phyloP scores from a whole-genome alignment of 495 filamentous ascomycete genomes.

The Talaromyces ruber region DNA sequence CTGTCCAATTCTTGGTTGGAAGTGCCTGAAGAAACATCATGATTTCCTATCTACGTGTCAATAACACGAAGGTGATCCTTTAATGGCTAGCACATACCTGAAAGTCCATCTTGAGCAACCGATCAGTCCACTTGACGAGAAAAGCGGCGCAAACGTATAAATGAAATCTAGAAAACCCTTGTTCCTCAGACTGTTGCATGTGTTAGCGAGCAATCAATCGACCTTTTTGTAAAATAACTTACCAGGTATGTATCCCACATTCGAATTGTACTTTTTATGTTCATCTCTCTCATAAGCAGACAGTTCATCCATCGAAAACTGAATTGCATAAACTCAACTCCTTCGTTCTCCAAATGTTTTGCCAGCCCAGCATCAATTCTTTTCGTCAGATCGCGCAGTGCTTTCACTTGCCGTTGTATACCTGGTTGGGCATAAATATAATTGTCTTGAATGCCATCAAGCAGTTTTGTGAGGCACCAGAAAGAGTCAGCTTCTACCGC shows the following conservation, averaged over 20 bases:
- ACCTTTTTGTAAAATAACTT: slow-evolving; percentile 16
- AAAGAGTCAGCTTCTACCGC: slow-evolving; percentile 97
- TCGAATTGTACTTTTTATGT: slow-evolving; percentile 86
- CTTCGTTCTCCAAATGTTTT: slow-evolving; percentile 79
- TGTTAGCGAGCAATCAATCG: neutral
- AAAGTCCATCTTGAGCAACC: slow-evolving; percentile 72
- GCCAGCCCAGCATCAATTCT: slow-evolving; percentile 80
- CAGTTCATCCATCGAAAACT: slow-evolving; percentile 99
- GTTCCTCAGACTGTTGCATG: slow-evolving; percentile 73
- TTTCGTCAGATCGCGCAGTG: slow-evolving; percentile 78
- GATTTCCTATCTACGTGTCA: slow-evolving; percentile 55
- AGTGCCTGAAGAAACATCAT: slow-evolving; percentile 99
- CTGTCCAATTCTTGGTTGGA: slow-evolving; percentile 91
- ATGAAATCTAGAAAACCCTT: slow-evolving; percentile 96
- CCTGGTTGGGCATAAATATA: slow-evolving; percentile 97
- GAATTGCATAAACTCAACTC: slow-evolving; percentile 98
- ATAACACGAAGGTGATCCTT: neutral
- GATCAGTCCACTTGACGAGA: slow-evolving; percentile 96
- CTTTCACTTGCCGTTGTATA: slow-evolving; percentile 86
- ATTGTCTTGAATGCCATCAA: slow-evolving; percentile 98
- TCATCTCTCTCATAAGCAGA: slow-evolving; percentile 93
- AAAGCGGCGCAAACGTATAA: slow-evolving; percentile 98
- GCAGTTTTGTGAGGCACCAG: slow-evolving; percentile 93
- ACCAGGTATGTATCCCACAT: slow-evolving; percentile 99
- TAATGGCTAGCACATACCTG: neutral